These are phyloP conservation scores for Macadamia tetraphylla DNA, from an alignment of 164 flowering plant species.

Conservation along the genomic window DNA sequence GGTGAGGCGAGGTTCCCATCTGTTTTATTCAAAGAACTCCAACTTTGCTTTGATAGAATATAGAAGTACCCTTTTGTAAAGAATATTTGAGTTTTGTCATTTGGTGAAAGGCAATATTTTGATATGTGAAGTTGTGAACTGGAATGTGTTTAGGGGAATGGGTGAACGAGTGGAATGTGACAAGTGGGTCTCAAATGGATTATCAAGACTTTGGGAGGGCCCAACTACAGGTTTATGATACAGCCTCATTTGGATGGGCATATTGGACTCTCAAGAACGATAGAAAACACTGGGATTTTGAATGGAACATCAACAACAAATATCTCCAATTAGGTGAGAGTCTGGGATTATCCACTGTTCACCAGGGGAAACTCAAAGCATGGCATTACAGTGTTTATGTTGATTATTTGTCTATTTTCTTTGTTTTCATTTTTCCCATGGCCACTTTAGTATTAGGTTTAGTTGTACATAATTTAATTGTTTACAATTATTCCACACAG, in stretches of 20 bases:
- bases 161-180: slow-evolving; percentile 81
- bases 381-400: not conserved
- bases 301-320: slow-evolving; percentile 70
- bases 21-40: not conserved
- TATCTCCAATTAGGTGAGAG: slow-evolving; percentile 57
- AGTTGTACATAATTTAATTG: not conserved
- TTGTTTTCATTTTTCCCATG: not conserved
- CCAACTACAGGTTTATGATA: slow-evolving; percentile 62
- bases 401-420: not conserved
- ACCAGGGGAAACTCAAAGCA: not conserved
- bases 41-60: not conserved
- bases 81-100: not conserved
- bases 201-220: slow-evolving; percentile 71
- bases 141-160: slow-evolving; percentile 65
- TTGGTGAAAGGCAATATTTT: not conserved
- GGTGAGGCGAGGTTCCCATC: slow-evolving; percentile 36
- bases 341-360: too few relatives aligned
- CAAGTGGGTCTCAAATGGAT: slow-evolving; percentile 39
- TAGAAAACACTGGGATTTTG: slow-evolving; percentile 80
- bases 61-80: not conserved
- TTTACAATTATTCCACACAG: slow-evolving; percentile 25
- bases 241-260: slow-evolving; percentile 88
- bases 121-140: slow-evolving; percentile 5
- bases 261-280: slow-evolving; percentile 88
- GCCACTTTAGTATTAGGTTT: not conserved